Evolutionary conservation across 2,329 filamentous ascomycete genomes (phyloP).

Genomic region (Epichloe elymi): DNA sequence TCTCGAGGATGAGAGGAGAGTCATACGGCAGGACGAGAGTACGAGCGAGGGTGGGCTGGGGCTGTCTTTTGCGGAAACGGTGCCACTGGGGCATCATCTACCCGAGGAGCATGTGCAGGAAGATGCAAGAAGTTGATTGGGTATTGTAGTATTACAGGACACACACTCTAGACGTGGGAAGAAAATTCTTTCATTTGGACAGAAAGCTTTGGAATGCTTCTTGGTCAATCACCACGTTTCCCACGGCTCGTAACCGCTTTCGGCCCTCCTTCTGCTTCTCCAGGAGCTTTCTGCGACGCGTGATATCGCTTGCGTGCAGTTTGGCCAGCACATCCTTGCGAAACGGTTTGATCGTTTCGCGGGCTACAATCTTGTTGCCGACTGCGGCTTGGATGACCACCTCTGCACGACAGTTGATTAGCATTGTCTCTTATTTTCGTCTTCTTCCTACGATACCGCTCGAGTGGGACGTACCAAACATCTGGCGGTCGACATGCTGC

Average conservation of each 20-base stretch:
- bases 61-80: conserved; percentile 20
- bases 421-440: not conserved
- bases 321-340: conserved; percentile 90
- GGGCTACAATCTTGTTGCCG: conserved; percentile 69
- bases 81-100: conserved; percentile 21
- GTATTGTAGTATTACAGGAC: not conserved
- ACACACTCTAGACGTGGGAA: not conserved
- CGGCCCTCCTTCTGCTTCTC: conserved; percentile 96
- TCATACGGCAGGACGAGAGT: conserved; percentile 32
- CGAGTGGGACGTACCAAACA: conserved; percentile 47
- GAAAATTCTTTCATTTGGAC: conserved; percentile 44
- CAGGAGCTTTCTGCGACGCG: conserved; percentile 68
- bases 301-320: conserved; percentile 81
- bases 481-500: conserved; percentile 87
- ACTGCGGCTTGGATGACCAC: conserved; percentile 86
- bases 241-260: conserved; percentile 71
- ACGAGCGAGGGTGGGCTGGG: conserved; percentile 24
- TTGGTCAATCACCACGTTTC: conserved; percentile 93
- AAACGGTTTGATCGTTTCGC: conserved; percentile 93
- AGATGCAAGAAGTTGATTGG: not conserved
- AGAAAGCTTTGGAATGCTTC: conserved; percentile 91
- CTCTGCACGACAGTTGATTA: conserved; percentile 34
- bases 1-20: conserved; percentile 9
- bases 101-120: too few relatives aligned
- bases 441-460: not conserved